phyloP scores from a whole-genome alignment of 2,329 filamentous ascomycete genomes.

The Capronia coronata region DNA sequence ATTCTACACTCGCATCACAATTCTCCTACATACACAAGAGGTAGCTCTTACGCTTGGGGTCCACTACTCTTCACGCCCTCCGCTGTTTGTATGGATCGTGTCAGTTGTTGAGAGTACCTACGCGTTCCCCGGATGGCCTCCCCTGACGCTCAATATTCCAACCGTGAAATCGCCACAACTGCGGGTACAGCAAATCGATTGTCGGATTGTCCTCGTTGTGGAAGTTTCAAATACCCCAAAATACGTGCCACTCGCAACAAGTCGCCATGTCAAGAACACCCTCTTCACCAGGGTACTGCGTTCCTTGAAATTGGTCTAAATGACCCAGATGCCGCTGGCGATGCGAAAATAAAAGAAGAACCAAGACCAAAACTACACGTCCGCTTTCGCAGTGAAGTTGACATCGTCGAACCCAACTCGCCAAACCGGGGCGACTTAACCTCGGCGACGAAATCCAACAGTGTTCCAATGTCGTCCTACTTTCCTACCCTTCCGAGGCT shows the following conservation, averaged over 20 bases:
- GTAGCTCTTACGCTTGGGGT: no score
- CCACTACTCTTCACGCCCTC: conserved; percentile 4
- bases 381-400: conserved; percentile 23
- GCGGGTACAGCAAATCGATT: neutral
- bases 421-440: conserved; percentile 5
- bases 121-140: conserved; percentile 9
- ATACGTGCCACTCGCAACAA: conserved; percentile 4
- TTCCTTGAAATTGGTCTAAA: conserved; percentile 28
- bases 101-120: conserved; percentile 12
- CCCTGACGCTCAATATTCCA: neutral
- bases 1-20: no score
- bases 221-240: conserved; percentile 9
- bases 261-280: conserved; percentile 10
- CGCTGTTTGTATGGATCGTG: conserved; percentile 15
- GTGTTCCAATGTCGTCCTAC: conserved; percentile 13
- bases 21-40: no score
- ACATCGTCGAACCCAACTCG: conserved; percentile 18
- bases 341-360: conserved; percentile 22
- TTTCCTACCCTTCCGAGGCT: conserved; percentile 22
- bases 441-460: neutral
- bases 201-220: conserved; percentile 6
- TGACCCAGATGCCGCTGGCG: conserved; percentile 22
- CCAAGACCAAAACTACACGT: conserved; percentile 21
- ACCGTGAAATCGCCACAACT: conserved; percentile 9
- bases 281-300: conserved; percentile 19